Percentiles rank a stretch among this genome's conserved stretches.
Evolutionary conservation across 2,329 filamentous ascomycete genomes (phyloP).

Genomic region (Tolypocladium paradoxum): DNA sequence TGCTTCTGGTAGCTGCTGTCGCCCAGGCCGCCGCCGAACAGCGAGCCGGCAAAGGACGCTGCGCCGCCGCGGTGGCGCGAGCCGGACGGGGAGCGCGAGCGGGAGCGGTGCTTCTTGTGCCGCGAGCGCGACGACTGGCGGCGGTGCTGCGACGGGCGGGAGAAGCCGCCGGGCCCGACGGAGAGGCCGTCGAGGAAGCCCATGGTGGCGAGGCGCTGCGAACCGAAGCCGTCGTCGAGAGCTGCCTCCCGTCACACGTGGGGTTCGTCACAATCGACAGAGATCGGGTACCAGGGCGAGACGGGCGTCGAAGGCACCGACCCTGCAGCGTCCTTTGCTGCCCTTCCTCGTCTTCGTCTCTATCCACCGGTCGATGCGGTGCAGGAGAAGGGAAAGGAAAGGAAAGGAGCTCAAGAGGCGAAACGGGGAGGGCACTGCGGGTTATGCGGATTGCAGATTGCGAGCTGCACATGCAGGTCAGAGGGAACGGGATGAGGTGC

Average conservation of each 20-base stretch:
- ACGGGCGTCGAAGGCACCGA: neutral
- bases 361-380: neutral
- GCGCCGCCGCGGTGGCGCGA: slow-evolving; percentile 17
- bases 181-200: slow-evolving; percentile 24
- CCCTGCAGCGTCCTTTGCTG: neutral
- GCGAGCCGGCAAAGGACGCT: slow-evolving; percentile 20
- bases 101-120: slow-evolving; percentile 23
- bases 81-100: slow-evolving; percentile 27
- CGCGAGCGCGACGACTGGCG: slow-evolving; percentile 18
- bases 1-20: slow-evolving; percentile 25
- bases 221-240: neutral
- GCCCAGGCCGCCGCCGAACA: slow-evolving; percentile 15
- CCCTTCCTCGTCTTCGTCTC: too few species aligned
- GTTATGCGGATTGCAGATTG: neutral
- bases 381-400: neutral
- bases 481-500: neutral
- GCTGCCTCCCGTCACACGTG: neutral
- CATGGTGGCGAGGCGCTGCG: slow-evolving; percentile 10
- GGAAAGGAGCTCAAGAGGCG: neutral
- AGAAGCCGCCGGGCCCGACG: slow-evolving; percentile 17
- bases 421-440: neutral
- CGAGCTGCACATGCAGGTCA: neutral
- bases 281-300: neutral
- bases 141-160: slow-evolving; percentile 15
- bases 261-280: neutral